Conservation (phyloP, 345 rosid genomes). For the Eutrema yunnanense region DNA sequence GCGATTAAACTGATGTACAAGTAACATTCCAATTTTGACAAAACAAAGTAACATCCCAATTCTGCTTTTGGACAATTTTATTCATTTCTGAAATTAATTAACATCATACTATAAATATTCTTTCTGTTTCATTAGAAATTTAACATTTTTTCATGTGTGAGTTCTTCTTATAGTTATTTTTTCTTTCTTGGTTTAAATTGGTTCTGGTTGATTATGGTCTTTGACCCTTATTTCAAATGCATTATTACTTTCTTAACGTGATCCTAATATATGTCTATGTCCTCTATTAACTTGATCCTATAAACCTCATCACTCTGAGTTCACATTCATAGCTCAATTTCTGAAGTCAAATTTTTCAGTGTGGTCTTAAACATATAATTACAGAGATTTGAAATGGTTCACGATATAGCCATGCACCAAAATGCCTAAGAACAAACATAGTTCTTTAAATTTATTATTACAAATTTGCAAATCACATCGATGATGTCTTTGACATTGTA, state of each 20-base stretch:
- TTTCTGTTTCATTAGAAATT: background rate
- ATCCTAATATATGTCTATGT: no score
- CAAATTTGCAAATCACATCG: background rate
- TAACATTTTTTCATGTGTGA: background rate
- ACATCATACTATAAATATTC: background rate
- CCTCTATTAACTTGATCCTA: no score
- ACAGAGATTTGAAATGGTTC: background rate
- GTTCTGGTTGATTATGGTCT: no score
- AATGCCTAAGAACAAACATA: conserved; percentile 1
- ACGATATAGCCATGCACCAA: background rate
- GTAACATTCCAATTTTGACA: background rate
- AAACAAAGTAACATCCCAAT: background rate
- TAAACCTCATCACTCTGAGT: no score
- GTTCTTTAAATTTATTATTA: conserved; percentile 22
- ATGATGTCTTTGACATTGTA: background rate
- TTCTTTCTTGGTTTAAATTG: background rate
- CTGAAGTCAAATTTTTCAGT: background rate
- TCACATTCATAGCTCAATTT: background rate
- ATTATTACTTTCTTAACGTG: no score
- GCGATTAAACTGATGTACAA: background rate
- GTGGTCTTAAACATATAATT: background rate
- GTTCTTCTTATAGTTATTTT: no score
- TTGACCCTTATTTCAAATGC: no score
- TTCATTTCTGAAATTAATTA: background rate
- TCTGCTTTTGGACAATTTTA: background rate